A percentile compares a stretch with the other conserved stretches of the same genome.
phyloP scores from a whole-genome alignment of 331 rosid genomes.

The Rosa hybrid region DNA sequence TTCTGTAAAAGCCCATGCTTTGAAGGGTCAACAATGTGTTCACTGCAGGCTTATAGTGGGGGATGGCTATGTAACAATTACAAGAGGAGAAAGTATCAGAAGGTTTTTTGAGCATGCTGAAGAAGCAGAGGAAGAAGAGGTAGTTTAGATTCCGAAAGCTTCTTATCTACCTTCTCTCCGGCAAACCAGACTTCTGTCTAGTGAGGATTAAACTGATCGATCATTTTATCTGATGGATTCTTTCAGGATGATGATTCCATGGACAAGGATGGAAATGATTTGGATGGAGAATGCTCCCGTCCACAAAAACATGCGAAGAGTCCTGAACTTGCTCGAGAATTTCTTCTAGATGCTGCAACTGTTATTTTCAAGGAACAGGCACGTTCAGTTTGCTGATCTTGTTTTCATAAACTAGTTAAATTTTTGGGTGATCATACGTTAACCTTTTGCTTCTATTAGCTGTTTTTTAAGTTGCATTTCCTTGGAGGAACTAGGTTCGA shows the following conservation, averaged over 20 bases:
- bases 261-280: slow-evolving; percentile 92
- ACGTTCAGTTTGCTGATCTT: slow-evolving; percentile 34
- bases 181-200: slow-evolving; percentile 19
- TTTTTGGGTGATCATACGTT: background rate
- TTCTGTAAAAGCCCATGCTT: slow-evolving; percentile 94
- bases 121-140: slow-evolving; percentile 99
- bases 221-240: slow-evolving; percentile 29
- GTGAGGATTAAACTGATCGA: slow-evolving; percentile 20
- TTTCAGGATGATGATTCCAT: slow-evolving; percentile 87
- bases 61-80: slow-evolving; percentile 86
- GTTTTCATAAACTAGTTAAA: slow-evolving; percentile 5
- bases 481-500: background rate
- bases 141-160: slow-evolving; percentile 37
- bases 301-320: slow-evolving; percentile 99
- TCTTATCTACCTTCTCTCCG: slow-evolving; percentile 24
- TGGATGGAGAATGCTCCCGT: slow-evolving; percentile 99
- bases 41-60: slow-evolving; percentile 94
- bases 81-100: slow-evolving; percentile 87
- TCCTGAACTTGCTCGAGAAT: slow-evolving; percentile 99
- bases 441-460: background rate
- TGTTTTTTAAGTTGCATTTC: background rate
- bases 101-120: slow-evolving; percentile 98
- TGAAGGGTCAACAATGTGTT: slow-evolving; percentile 92
- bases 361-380: slow-evolving; percentile 98
- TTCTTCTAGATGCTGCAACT: slow-evolving; percentile 94